Base-by-base conservation (phyloP, 495 filamentous ascomycete species). In the Aspergillus biplanus region DNA sequence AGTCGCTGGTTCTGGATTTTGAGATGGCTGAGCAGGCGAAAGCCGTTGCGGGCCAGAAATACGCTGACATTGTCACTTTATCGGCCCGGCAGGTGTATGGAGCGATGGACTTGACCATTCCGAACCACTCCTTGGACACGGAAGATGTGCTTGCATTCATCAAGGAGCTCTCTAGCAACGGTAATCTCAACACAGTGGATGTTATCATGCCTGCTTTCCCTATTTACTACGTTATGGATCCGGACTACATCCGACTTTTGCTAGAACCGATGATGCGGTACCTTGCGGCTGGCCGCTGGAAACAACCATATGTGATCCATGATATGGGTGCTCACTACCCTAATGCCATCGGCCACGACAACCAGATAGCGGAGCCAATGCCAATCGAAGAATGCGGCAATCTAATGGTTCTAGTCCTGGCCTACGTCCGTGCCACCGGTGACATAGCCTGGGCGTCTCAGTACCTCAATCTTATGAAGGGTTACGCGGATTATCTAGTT, bases 151-250 rank as follows among this genome's bases (percentile, higher is more conserved):
- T 85, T 61, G 75, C 79, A 12, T 86, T 84, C 54, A 69, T 85
- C 61, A 85, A 86, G 59, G 82, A 84, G 65, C 78, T 84, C 32
- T 81, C 77, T 7, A 82, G 76, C 33, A 74, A 86, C 61, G 82
- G 82, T 8, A 82, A 85, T 56, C 67, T 83, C 54, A 84, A 84
- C 57, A 85, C 82, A 3, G 71, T 85, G 31, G 83, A 84, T 61
- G 74, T 85, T 15, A 82, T 84, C 37, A 82, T 78, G 69, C 80
- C 80, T 1, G 75, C 75, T 1, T 78, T 79, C 58, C 81, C 82
- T 7, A 74, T 82, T n/a, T 81, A 83, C 57, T 82, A 78, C 62
- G 72, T 81, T 33, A 63, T 83, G 58, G 73, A 79, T 49, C 80
- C 82, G 7, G 73, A 80, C 39, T 82, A 81, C 65, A 80, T 85